Evolutionary conservation across 2,329 filamentous ascomycete species (phyloP).

Genomic region (Acarospora socialis): DNA sequence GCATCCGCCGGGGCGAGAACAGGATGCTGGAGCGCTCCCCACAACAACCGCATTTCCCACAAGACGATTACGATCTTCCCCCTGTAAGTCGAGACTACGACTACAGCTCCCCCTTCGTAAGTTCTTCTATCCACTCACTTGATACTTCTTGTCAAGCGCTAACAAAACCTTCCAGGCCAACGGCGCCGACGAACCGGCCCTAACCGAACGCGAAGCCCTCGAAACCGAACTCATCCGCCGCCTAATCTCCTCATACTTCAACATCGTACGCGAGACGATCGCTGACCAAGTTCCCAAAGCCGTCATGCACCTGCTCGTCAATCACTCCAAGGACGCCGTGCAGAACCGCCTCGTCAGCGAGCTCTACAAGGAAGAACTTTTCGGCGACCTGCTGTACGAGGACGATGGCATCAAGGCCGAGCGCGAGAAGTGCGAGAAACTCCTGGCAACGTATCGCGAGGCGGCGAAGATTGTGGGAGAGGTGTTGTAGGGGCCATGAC

Average conservation of each 20-base stretch:
- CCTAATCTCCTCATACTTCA: slow-evolving; percentile 96
- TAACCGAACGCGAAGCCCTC: slow-evolving; percentile 91
- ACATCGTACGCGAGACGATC: slow-evolving; percentile 96
- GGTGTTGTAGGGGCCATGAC: slow-evolving; percentile 52
- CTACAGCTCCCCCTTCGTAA: slow-evolving; percentile 33
- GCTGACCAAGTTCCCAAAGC: slow-evolving; percentile 97
- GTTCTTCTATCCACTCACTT: slow-evolving; percentile 17
- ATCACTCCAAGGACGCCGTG: slow-evolving; percentile 94
- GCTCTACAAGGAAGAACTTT: slow-evolving; percentile 81
- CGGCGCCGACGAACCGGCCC: slow-evolving; percentile 53
- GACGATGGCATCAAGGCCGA: slow-evolving; percentile 96
- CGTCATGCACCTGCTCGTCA: slow-evolving; percentile 96
- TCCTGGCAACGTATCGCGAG: slow-evolving; percentile 90
- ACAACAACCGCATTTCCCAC: slow-evolving; percentile 32
- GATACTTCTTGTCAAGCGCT: not conserved
- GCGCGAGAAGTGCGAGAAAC: slow-evolving; percentile 93
- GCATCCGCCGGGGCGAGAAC: slow-evolving; percentile 57
- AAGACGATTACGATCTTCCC: slow-evolving; percentile 21
- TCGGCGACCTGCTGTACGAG: slow-evolving; percentile 89
- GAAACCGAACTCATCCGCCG: slow-evolving; percentile 95
- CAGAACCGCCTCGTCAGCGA: slow-evolving; percentile 94
- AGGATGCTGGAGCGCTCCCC: slow-evolving; percentile 32
- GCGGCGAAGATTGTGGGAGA: slow-evolving; percentile 97
- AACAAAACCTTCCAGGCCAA: not conserved
- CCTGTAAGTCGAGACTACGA: slow-evolving; percentile 23